Percentiles rank a stretch among this genome's conserved stretches.
Conservation (phyloP, 306 rosid genomes). For the Gastrolobium bilobum region DNA sequence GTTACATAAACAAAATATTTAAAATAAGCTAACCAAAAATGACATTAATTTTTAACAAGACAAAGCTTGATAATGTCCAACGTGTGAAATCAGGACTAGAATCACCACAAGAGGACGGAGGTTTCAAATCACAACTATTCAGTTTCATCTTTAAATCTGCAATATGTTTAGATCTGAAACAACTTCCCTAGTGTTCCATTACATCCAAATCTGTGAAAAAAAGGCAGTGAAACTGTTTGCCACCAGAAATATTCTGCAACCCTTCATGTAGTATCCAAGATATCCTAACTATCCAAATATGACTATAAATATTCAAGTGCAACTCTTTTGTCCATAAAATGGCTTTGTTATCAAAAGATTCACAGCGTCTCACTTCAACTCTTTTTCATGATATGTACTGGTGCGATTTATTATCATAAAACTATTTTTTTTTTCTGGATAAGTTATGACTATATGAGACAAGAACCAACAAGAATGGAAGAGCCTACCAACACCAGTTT, state of each 20-base stretch:
- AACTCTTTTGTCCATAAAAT: constrained; percentile 22
- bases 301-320: constrained; percentile 20
- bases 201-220: constrained; percentile 28
- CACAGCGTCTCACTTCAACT: constrained; percentile 31
- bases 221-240: constrained; percentile 28
- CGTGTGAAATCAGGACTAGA: background rate
- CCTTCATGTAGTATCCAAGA: background rate
- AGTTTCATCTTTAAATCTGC: constrained; percentile 14
- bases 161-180: constrained; percentile 34
- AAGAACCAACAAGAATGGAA: constrained; percentile 29
- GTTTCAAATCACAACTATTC: constrained; percentile 5
- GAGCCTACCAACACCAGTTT: constrained; percentile 11
- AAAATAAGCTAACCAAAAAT: constrained; percentile 20
- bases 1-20: constrained; percentile 22
- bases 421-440: background rate
- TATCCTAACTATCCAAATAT: constrained; percentile 15
- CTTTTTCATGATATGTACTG: background rate
- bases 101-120: constrained; percentile 14
- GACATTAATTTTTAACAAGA: background rate
- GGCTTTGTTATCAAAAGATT: constrained; percentile 6
- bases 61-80: constrained; percentile 9
- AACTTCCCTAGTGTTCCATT: constrained; percentile 26
- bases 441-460: constrained; percentile 7
- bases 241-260: constrained; percentile 31
- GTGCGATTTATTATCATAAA: constrained; percentile 21